phyloP scores from a whole-genome alignment of 1,139 yeast species.

The Suhomyces yuchorum region DNA sequence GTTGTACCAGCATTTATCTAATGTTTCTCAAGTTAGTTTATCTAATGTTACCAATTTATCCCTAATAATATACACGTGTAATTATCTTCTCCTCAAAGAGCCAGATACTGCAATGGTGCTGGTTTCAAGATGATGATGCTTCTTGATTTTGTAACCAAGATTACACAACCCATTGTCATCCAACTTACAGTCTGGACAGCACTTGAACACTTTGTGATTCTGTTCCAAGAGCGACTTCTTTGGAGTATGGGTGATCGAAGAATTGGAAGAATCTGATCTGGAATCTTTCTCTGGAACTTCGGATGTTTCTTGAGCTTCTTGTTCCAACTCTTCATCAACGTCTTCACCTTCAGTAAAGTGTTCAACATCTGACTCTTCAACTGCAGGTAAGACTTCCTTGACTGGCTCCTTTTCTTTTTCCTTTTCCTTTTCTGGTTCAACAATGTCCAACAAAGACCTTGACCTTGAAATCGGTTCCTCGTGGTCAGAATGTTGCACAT shows the following conservation, averaged over 20 bases:
- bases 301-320: neutral
- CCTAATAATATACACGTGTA: neutral
- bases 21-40: neutral
- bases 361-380: conserved; percentile 21
- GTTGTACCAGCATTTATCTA: too few species aligned
- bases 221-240: conserved; percentile 6
- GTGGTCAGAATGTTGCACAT: conserved; percentile 2
- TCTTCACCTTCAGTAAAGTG: neutral
- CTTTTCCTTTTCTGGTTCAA: conserved; percentile 7
- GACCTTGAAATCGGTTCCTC: conserved; percentile 4
- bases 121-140: conserved; percentile 48
- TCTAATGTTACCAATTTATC: neutral
- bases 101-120: conserved; percentile 39
- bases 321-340: neutral
- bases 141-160: conserved; percentile 46
- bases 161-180: conserved; percentile 43
- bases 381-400: conserved; percentile 22
- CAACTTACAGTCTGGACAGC: conserved; percentile 23
- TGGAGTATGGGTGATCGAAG: conserved; percentile 7
- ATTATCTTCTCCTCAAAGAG: conserved; percentile 20
- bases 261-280: conserved; percentile 3
- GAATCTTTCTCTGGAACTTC: neutral
- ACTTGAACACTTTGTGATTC: conserved; percentile 8
- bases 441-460: conserved; percentile 21
- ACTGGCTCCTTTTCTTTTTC: conserved; percentile 1